These are phyloP conservation scores for Pichia sp. DNA, from an alignment of 1,139 yeast genomes.

Conservation along the genomic window DNA sequence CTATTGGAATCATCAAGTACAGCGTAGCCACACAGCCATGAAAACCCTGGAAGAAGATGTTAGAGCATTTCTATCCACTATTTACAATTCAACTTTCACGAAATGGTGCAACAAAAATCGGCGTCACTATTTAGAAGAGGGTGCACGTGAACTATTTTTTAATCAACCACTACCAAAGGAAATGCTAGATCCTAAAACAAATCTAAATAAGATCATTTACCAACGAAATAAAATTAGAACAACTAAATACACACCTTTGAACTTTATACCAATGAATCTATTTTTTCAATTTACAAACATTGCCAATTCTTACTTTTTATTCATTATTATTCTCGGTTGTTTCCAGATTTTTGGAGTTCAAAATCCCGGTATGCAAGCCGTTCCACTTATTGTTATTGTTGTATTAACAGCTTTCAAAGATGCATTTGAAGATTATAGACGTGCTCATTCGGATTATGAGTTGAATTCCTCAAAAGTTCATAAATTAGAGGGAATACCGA, in stretches of 20 bases:
- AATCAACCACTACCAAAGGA: constrained; percentile 27
- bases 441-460: constrained; percentile 48
- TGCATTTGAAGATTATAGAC: constrained; percentile 51
- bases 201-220: constrained; percentile 27
- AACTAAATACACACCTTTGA: constrained; percentile 52
- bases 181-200: constrained; percentile 25
- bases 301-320: constrained; percentile 50
- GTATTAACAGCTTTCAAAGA: constrained; percentile 49
- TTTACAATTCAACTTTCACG: background rate
- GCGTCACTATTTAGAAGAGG: constrained; percentile 2
- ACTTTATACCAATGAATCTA: constrained; percentile 49
- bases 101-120: constrained; percentile 7
- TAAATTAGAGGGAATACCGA: constrained; percentile 35
- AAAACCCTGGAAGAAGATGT: constrained; percentile 14
- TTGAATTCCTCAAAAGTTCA: constrained; percentile 48
- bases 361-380: constrained; percentile 48
- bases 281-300: constrained; percentile 46
- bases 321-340: constrained; percentile 44
- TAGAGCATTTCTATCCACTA: background rate
- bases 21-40: constrained; percentile 1
- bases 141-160: constrained; percentile 23
- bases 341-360: constrained; percentile 55
- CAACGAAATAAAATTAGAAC: constrained; percentile 55
- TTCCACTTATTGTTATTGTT: constrained; percentile 54
- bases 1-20: too few species aligned